Evolutionary conservation across 177 flowering plant species (phyloP).

Genomic region (Vitis hybrid): DNA sequence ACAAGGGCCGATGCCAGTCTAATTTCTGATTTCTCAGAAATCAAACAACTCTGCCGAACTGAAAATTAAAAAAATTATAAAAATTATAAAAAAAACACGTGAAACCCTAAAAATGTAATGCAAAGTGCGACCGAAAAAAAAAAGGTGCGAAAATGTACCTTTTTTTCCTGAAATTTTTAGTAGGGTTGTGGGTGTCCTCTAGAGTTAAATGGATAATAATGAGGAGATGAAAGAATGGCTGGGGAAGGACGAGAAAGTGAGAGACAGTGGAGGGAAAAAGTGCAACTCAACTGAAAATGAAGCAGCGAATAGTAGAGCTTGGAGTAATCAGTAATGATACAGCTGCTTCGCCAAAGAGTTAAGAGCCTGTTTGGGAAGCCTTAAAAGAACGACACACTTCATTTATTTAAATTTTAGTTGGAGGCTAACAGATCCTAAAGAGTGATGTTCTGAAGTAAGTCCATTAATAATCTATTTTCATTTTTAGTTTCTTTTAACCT

Average conservation of each 20-base stretch:
- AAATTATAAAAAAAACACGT: background rate
- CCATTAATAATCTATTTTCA: no score
- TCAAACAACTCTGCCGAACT: background rate
- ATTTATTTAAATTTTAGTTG: no score
- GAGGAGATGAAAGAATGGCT: background rate
- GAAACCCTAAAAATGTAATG: background rate
- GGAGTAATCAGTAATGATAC: background rate
- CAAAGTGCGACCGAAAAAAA: background rate
- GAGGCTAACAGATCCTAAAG: no score
- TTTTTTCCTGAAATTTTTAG: background rate
- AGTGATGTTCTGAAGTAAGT: no score
- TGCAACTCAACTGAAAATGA: background rate
- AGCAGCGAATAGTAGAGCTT: conserved; percentile 1
- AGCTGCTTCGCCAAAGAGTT: no score
- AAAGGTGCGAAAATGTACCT: background rate
- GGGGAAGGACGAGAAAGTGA: background rate
- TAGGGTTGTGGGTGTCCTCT: background rate
- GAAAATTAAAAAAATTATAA: background rate
- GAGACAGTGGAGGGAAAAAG: conserved; percentile 11
- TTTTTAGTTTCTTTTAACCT: no score
- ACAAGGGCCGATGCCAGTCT: background rate
- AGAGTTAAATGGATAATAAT: background rate
- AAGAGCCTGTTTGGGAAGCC: no score
- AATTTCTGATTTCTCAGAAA: background rate
- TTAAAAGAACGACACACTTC: no score